These are phyloP conservation scores for Cordyceps cateniannulata DNA, from an alignment of 2,329 filamentous ascomycete genomes.

Conservation along the genomic window DNA sequence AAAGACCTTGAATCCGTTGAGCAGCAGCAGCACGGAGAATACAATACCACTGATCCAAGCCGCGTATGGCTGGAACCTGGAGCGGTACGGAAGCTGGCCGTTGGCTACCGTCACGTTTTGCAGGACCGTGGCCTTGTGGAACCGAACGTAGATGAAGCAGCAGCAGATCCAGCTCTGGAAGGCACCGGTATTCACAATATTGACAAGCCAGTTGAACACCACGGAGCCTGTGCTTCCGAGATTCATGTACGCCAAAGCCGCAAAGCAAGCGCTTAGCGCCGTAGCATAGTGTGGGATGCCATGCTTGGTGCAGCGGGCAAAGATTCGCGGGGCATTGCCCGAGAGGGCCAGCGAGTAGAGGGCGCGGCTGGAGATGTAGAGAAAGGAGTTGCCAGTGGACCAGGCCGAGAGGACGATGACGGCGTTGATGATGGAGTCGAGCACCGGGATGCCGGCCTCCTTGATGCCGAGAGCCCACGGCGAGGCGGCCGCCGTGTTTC, in stretches of 20 bases:
- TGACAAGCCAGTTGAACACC: conserved; percentile 55
- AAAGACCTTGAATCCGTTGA: conserved; percentile 62
- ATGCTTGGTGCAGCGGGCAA: conserved; percentile 18
- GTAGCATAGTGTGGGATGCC: conserved; percentile 21
- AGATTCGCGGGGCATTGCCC: conserved; percentile 35
- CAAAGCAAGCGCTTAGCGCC: conserved; percentile 26
- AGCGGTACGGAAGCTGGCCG: conserved; percentile 41
- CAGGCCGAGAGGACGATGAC: conserved; percentile 50
- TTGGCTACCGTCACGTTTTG: conserved; percentile 32
- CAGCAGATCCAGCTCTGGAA: conserved; percentile 49
- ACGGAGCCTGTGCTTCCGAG: conserved; percentile 48
- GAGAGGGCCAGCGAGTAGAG: conserved; percentile 38
- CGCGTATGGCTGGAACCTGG: conserved; percentile 50
- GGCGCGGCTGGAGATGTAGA: conserved; percentile 40
- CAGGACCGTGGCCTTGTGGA: conserved; percentile 34
- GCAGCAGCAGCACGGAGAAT: conserved; percentile 46
- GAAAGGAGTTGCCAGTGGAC: conserved; percentile 48
- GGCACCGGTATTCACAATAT: conserved; percentile 43
- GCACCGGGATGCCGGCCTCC: conserved; percentile 34
- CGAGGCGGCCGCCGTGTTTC: conserved; percentile 33
- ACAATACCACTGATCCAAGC: conserved; percentile 45
- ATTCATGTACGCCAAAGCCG: conserved; percentile 55
- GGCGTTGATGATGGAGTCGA: conserved; percentile 46
- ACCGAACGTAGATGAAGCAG: conserved; percentile 51
- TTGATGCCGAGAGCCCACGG: conserved; percentile 50